Evolutionary conservation across 1,284 basidiomycete species (phyloP), one percentile per base, ranked within the genome.

Genomic region (Stygiomarasmius scandens): DNA sequence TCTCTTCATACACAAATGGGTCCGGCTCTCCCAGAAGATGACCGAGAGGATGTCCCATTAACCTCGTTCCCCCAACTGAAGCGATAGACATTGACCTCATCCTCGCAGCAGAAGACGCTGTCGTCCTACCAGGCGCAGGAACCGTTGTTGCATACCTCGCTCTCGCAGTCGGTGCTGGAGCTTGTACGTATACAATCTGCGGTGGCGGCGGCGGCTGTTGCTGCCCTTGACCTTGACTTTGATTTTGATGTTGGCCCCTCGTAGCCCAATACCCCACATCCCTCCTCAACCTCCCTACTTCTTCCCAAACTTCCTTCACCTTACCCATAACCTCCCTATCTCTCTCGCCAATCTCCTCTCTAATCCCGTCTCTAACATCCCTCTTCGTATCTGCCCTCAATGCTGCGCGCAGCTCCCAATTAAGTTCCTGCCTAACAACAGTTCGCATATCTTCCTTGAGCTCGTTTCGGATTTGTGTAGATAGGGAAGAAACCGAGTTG

Each of bases 1-100:
- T 20, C 12, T 32, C 48, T 10, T 32, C 48, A 27, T 32, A 19
- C 19, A 29, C 12, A 25, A 3, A 10, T 4, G 52, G 52, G 32
- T 54, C 49, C 25, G 55, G 55, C 22, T 52, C 43, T 22, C 55
- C 55, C 14, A 57, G 22, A 24, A 57, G 25, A 34, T 57, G 55
- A n/a, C 38, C 41, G 4, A 57, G 34, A n/a, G 55, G 55, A 29
- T 57, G 55, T 6, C 9, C n/a, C 8, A 49, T 10, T n/a, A n/a
- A n/a, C n/a, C n/a, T n/a, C 36, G 19, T 27, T 10, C 12, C 36
- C 14, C 16, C 9, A 19, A 41, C 16, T 9, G 38, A 41, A 4
- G 38, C 38, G 14, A 41, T 41, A 4, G 38, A 41, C 16, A 41
- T 9, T 19, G 38, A 41, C 38, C 38, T 8, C 6, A 41, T 16